Percentiles rank a stretch among this genome's conserved stretches.
Evolutionary conservation across 305 asterid species (phyloP).

Genomic region (Plantago lanceolata): DNA sequence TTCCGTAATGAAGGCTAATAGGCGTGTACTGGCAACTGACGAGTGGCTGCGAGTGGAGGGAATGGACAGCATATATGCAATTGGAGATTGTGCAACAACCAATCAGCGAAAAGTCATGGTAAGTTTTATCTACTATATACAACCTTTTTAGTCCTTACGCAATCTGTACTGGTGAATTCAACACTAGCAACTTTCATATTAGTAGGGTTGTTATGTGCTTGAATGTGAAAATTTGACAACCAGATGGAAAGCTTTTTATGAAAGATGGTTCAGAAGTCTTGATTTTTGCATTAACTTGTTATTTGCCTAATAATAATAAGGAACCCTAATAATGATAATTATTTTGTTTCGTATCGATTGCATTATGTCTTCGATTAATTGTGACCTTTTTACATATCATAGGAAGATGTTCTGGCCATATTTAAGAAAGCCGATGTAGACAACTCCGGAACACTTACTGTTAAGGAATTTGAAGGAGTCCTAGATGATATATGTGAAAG

Average conservation of each 20-base stretch:
- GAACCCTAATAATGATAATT: too few species aligned
- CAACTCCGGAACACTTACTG: constrained; percentile 82
- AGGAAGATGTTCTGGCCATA: constrained; percentile 88
- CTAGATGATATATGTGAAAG: constrained; percentile 77
- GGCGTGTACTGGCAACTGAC: constrained; percentile 90
- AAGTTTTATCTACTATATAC: constrained; percentile 21
- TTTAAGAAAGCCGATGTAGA: constrained; percentile 84
- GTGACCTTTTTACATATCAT: constrained; percentile 14
- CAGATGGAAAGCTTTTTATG: background rate
- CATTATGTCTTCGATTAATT: constrained; percentile 10
- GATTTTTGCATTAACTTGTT: background rate
- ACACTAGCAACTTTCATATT: background rate
- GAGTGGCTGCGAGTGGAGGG: constrained; percentile 95
- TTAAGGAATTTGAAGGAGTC: constrained; percentile 82
- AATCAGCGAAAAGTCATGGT: constrained; percentile 92
- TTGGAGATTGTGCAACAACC: constrained; percentile 93
- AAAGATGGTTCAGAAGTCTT: background rate
- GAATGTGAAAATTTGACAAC: background rate
- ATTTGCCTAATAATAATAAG: background rate
- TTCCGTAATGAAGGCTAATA: constrained; percentile 43
- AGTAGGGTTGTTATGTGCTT: background rate
- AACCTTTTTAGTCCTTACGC: background rate
- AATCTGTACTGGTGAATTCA: constrained; percentile 11
- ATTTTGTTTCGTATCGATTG: constrained; percentile 5
- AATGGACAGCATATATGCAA: constrained; percentile 60